Base-by-base conservation (phyloP, 371 early-diverging fungal species). In the Zychaea mexicana region DNA sequence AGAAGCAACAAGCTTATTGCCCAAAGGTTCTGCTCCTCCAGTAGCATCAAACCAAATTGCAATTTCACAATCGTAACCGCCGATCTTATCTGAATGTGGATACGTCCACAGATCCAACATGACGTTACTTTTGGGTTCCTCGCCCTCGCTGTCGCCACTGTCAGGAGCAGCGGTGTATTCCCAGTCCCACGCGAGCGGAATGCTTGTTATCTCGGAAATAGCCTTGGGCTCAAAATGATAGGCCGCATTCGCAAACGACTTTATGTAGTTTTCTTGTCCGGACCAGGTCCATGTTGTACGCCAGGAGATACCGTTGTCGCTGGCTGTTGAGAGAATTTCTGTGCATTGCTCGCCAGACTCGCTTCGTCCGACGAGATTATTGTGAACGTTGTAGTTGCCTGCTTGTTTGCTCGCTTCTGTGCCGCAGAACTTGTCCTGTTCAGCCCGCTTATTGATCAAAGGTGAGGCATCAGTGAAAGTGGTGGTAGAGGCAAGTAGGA, bases 181-280 rank as follows among this genome's bases (percentile, higher is more conserved):
- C 68, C 68, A 68, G 12, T 58, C 15, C 61, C 64, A 68, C 10
- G 17, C 47, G 24, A 60, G 28, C 2, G 64, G 64, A 15, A 68
- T 64, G 31, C 36, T 47, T 12, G 21, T 28, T 17, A 61, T 33
- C n/a, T 30, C 39, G 8, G 61, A 57, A 1, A 62, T 9, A 33
- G 55, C 17, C n/a, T 46, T 64, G 12, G 64, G 52, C 3, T 52
- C 54, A 13, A 57, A 49, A 24, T 32, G 45, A 12, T 57, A 36
- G 5, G 32, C 58, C 9, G 64, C 64, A 32, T 64, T 64, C 33
- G 64, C 64, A 52, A 42, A 64, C 3, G 64, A 64, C 19, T 64
- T 64, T 36, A 64, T 57, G 21, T 36, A 28, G 28, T 46, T 57
- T 12, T 52, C 30, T 26, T 36, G 58, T n/a, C 64, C 64, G 26